A percentile compares a stretch with the other conserved stretches of the same genome.
Evolutionary conservation across 805 yeast species (phyloP).

Genomic region (Blastobotrys mokoenaii): DNA sequence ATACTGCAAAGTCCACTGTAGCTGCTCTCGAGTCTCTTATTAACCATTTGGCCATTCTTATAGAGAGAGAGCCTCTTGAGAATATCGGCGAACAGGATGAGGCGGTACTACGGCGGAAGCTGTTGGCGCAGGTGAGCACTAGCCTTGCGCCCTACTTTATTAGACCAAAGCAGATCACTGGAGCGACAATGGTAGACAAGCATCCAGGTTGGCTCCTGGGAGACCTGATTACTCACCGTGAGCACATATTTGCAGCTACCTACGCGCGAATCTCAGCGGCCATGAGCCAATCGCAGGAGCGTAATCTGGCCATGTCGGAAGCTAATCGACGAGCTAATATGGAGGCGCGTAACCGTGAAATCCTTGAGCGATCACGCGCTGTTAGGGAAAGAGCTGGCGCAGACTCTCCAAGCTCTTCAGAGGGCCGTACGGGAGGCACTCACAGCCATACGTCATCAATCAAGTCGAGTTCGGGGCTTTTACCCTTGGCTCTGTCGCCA

Average conservation of each 20-base stretch:
- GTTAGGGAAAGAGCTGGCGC: slow-evolving; percentile 4
- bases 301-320: slow-evolving; percentile 13
- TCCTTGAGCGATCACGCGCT: slow-evolving; percentile 12
- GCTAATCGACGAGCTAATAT: slow-evolving; percentile 16
- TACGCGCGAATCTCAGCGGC: no score
- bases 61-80: no score
- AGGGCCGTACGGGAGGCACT: background rate
- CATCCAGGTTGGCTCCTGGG: slow-evolving; percentile 23
- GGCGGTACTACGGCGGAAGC: background rate
- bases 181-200: slow-evolving; percentile 19
- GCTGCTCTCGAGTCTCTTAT: slow-evolving; percentile 1
- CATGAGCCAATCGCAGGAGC: no score
- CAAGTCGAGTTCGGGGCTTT: slow-evolving; percentile 11
- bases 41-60: background rate
- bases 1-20: background rate
- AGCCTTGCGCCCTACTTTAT: slow-evolving; percentile 20
- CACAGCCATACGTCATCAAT: slow-evolving; percentile 2
- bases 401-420: slow-evolving; percentile 5
- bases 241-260: slow-evolving; percentile 17
- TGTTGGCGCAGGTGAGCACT: slow-evolving; percentile 10
- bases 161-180: slow-evolving; percentile 26
- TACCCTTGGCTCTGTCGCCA: slow-evolving; percentile 19
- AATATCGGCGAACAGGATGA: background rate
- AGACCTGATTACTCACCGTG: slow-evolving; percentile 19
- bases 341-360: slow-evolving; percentile 19